These are phyloP conservation scores for Pelargonium australe DNA, from an alignment of 441 rosid species.

Conservation along the genomic window DNA sequence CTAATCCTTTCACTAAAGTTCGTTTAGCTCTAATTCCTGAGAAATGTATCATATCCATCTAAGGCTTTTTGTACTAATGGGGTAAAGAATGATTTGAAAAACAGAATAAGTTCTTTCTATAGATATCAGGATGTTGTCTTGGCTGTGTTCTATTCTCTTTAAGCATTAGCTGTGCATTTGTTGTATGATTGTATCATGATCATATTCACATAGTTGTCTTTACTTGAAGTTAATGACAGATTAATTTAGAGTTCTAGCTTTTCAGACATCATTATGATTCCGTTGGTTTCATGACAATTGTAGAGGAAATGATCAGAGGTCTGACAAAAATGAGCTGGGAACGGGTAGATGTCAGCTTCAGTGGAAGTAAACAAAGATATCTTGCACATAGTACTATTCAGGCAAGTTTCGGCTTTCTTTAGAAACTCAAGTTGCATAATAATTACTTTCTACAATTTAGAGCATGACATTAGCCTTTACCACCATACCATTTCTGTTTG, in stretches of 20 bases:
- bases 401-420: conserved; percentile 34
- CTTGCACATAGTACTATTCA: conserved; percentile 73
- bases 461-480: neutral
- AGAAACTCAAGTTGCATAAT: neutral
- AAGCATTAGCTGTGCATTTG: no score
- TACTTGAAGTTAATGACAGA: neutral
- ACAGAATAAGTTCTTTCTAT: no score
- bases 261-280: neutral
- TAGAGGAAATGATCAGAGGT: conserved; percentile 69
- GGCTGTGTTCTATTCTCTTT: no score
- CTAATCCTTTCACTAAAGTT: no score
- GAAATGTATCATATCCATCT: no score
- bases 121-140: no score
- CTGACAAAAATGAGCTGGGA: conserved; percentile 68
- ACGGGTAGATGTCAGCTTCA: conserved; percentile 69
- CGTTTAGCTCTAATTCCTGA: no score
- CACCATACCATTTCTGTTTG: neutral
- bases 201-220: neutral
- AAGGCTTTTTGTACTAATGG: no score
- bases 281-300: conserved; percentile 14
- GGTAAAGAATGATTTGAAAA: no score
- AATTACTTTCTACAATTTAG: neutral
- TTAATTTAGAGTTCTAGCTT: neutral
- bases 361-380: conserved; percentile 56
- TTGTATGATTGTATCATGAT: no score